Evolutionary conservation across 768 basidiomycete genomes (phyloP).

Genomic region (Xerocomellus dryophilus): DNA sequence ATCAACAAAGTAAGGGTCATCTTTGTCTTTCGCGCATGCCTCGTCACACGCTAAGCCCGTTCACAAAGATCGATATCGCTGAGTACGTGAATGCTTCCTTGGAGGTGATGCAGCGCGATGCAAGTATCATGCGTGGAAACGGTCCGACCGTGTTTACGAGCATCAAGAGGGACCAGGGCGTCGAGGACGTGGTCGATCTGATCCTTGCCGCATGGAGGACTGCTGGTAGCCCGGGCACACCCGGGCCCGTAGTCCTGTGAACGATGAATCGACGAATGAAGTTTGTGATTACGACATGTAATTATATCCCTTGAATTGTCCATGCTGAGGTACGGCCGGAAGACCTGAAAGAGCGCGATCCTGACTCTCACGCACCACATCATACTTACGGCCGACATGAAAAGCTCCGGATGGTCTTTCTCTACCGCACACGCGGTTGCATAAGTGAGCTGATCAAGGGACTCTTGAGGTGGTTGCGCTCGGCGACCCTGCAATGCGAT

Average conservation of each 20-base stretch:
- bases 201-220: conserved; percentile 87
- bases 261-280: not conserved
- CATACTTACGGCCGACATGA: not conserved
- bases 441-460: not conserved
- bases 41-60: not conserved
- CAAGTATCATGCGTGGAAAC: conserved; percentile 89
- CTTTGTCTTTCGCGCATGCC: not conserved
- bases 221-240: conserved; percentile 69
- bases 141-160: conserved; percentile 93
- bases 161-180: conserved; percentile 72
- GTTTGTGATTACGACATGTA: conserved; percentile 4
- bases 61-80: conserved; percentile 82
- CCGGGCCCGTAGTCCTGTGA: conserved; percentile 36
- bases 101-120: conserved; percentile 91
- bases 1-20: conserved; percentile 76
- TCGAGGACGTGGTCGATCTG: conserved; percentile 77
- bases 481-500: conserved; percentile 52
- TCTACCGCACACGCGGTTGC: not conserved
- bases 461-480: too few species aligned
- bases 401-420: not conserved
- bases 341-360: conserved; percentile 1
- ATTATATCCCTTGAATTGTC: not conserved
- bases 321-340: not conserved
- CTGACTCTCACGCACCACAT: conserved; percentile 9
- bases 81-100: conserved; percentile 90